Percentiles rank a stretch among this genome's conserved stretches.
These are phyloP conservation scores for Ogataea henricii DNA, from an alignment of 805 yeast species.

Conservation along the genomic window DNA sequence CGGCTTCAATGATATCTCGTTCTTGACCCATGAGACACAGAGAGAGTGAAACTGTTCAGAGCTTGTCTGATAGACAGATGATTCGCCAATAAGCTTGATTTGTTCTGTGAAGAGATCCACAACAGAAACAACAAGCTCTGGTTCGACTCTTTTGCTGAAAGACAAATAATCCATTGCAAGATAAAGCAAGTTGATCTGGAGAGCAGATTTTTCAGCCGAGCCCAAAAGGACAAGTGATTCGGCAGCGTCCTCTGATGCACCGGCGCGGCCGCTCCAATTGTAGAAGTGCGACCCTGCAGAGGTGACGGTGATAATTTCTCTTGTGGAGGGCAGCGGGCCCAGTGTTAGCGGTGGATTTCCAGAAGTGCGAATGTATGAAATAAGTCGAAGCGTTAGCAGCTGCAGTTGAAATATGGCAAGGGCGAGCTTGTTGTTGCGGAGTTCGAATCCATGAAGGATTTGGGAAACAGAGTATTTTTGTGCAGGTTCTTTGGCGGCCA, in stretches of 20 bases:
- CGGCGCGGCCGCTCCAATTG: constrained; percentile 16
- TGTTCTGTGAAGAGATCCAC: neutral
- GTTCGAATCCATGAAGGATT: constrained; percentile 10
- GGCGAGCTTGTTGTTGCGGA: constrained; percentile 4
- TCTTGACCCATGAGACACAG: constrained; percentile 8
- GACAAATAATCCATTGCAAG: constrained; percentile 12
- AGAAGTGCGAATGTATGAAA: neutral
- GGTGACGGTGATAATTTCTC: constrained; percentile 3
- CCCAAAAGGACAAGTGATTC: neutral
- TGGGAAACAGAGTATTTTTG: neutral
- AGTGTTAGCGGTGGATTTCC: neutral
- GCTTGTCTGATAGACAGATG: constrained; percentile 14
- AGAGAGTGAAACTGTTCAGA: constrained; percentile 12
- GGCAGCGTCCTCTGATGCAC: constrained; percentile 18
- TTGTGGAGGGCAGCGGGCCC: constrained; percentile 8
- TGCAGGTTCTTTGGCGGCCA: neutral
- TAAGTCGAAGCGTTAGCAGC: neutral
- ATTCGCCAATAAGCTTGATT: neutral
- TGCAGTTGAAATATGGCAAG: neutral
- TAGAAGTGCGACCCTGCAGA: constrained; percentile 13
- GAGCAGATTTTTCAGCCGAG: neutral
- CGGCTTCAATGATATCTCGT: constrained; percentile 3
- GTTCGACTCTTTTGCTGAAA: constrained; percentile 4
- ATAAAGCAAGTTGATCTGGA: constrained; percentile 10
- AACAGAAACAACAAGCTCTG: constrained; percentile 7